Conservation (phyloP, 2,329 filamentous ascomycete species). For the Fusarium tuaranense region DNA sequence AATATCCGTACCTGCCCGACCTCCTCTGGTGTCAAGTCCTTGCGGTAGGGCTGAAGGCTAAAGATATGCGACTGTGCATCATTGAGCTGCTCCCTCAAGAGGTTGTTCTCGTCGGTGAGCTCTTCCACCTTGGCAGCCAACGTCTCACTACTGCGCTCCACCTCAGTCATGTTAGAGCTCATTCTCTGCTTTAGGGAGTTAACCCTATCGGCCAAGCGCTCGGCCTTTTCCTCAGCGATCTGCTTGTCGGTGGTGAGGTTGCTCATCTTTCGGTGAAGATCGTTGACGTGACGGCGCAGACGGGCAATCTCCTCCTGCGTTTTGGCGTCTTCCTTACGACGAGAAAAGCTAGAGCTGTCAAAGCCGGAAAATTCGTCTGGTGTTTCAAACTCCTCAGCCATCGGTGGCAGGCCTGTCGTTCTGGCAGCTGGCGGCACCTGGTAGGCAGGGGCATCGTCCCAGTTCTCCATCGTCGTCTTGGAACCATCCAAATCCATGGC, state of each 20-base stretch:
- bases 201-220: conserved; percentile 40
- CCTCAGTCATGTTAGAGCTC: conserved; percentile 37
- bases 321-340: conserved; percentile 17
- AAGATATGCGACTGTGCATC: conserved; percentile 56
- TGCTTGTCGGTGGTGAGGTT: conserved; percentile 42
- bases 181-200: conserved; percentile 41
- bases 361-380: conserved; percentile 33
- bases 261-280: conserved; percentile 33
- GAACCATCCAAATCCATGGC: conserved; percentile 25
- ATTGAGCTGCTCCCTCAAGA: conserved; percentile 47
- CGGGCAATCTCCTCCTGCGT: conserved; percentile 27
- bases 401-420: conserved; percentile 12
- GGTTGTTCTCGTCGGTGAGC: conserved; percentile 44
- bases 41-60: conserved; percentile 54
- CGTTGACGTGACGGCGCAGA: conserved; percentile 36
- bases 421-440: conserved; percentile 15
- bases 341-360: conserved; percentile 20
- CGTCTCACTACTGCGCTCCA: conserved; percentile 39
- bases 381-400: conserved; percentile 30
- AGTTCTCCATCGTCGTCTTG: neutral
- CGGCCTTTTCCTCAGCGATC: conserved; percentile 47
- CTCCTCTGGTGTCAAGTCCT: conserved; percentile 52
- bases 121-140: conserved; percentile 35
- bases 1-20: conserved; percentile 48
- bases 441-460: conserved; percentile 18